phyloP scores from a whole-genome alignment of 305 asterid genomes.

The Solanum hybrid region DNA sequence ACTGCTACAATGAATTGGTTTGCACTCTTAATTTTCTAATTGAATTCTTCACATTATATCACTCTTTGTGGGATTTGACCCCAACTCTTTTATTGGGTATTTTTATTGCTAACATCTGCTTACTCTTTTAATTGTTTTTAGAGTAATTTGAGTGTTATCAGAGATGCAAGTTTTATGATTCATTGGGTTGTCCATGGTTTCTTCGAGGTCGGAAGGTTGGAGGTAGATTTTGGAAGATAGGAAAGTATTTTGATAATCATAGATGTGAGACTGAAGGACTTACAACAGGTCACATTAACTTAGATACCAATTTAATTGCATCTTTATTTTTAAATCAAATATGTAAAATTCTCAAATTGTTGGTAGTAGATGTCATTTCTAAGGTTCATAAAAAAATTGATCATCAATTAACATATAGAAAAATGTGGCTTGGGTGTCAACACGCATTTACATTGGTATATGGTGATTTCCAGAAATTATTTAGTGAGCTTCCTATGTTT shows the following conservation, averaged over 20 bases:
- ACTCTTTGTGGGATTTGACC: too few relatives aligned
- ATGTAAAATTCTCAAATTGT: background rate
- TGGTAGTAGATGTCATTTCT: background rate
- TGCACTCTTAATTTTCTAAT: background rate
- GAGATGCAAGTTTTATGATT: background rate
- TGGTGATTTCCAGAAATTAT: too few relatives aligned
- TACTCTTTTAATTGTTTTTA: too few relatives aligned
- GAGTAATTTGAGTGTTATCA: too few relatives aligned
- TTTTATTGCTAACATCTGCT: too few relatives aligned
- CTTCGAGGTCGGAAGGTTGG: background rate
- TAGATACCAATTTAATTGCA: background rate
- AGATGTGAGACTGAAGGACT: background rate
- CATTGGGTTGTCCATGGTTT: background rate
- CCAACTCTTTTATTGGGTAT: too few relatives aligned
- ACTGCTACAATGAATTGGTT: background rate
- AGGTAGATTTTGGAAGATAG: background rate
- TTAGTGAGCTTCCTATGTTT: too few relatives aligned
- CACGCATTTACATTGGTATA: too few relatives aligned
- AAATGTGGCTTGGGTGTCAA: too few relatives aligned
- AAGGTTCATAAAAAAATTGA: background rate
- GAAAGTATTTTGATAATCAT: background rate
- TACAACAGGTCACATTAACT: background rate
- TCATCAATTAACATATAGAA: too few relatives aligned
- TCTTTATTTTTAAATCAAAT: background rate
- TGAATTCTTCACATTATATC: background rate